A percentile compares a stretch with the other conserved stretches of the same genome.
These are phyloP conservation scores for Goffeauzyma gilvescens DNA, from an alignment of 768 basidiomycete genomes.

Conservation along the genomic window DNA sequence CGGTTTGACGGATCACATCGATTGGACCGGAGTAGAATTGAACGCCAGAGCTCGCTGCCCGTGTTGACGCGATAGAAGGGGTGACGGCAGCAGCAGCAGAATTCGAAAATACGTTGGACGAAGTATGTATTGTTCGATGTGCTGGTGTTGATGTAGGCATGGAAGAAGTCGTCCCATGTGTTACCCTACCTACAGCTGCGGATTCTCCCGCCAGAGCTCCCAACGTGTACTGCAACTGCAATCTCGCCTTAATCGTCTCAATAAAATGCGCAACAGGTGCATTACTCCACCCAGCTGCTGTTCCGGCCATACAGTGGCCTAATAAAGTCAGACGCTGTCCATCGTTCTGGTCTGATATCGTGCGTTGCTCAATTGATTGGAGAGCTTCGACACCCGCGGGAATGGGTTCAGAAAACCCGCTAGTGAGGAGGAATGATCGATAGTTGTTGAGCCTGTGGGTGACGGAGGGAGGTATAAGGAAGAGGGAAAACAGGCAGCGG, in stretches of 20 bases:
- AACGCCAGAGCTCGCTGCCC: too few species aligned
- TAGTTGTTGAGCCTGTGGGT: slow-evolving; percentile 31
- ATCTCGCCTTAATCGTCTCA: slow-evolving; percentile 53
- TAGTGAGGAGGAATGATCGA: slow-evolving; percentile 14
- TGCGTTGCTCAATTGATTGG: too few species aligned
- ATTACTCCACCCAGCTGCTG: slow-evolving; percentile 29
- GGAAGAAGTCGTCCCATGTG: slow-evolving; percentile 21
- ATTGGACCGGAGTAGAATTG: slow-evolving; percentile 16
- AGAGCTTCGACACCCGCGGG: slow-evolving; percentile 4
- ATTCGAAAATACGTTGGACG: too few species aligned
- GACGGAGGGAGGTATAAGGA: too few species aligned
- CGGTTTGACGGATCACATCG: slow-evolving; percentile 41
- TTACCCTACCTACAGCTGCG: slow-evolving; percentile 35
- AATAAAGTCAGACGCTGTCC: slow-evolving; percentile 18
- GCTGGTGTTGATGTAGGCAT: slow-evolving; percentile 24
- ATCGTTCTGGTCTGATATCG: neutral
- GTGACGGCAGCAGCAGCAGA: too few species aligned
- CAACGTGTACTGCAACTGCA: slow-evolving; percentile 26
- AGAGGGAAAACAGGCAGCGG: too few species aligned
- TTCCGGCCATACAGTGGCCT: slow-evolving; percentile 26
- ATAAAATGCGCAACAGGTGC: slow-evolving; percentile 56
- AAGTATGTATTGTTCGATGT: too few species aligned
- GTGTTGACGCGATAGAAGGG: too few species aligned
- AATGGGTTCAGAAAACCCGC: slow-evolving; percentile 23
- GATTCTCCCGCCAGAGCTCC: slow-evolving; percentile 1